These are phyloP conservation scores for barley (Hordeum vulgare) DNA, from an alignment of 176 grass and related monocot genomes.

Conservation along the genomic window DNA sequence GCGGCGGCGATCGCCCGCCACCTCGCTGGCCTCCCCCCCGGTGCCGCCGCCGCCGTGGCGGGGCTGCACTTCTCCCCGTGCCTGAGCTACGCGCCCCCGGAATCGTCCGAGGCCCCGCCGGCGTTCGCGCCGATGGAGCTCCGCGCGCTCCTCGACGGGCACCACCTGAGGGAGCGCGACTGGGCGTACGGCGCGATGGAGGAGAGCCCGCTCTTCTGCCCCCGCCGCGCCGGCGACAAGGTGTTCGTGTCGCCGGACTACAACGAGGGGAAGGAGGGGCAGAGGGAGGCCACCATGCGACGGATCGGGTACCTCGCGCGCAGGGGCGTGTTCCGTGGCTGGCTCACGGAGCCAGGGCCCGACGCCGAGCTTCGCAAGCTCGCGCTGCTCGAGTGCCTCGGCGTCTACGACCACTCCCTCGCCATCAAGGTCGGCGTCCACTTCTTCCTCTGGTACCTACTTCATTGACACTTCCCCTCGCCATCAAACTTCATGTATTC, in stretches of 20 bases:
- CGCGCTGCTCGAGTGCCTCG: constrained; percentile 59
- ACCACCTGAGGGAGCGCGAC: constrained; percentile 54
- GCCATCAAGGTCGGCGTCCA: constrained; percentile 72
- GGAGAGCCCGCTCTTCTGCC: constrained; percentile 67
- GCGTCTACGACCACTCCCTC: constrained; percentile 70
- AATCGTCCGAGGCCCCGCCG: constrained; percentile 33
- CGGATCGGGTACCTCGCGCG: constrained; percentile 43
- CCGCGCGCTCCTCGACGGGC: constrained; percentile 49
- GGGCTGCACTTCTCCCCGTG: constrained; percentile 31
- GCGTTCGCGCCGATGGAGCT: constrained; percentile 39
- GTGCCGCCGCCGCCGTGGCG: background rate
- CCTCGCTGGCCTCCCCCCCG: background rate
- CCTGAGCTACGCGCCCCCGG: constrained; percentile 48
- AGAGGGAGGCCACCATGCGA: constrained; percentile 62
- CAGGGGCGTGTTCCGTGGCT: constrained; percentile 60
- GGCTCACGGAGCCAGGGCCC: constrained; percentile 44
- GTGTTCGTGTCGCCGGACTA: constrained; percentile 57
- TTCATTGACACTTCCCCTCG: background rate
- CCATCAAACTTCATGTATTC: background rate
- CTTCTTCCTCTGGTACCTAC: constrained; percentile 71
- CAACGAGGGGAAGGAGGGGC: constrained; percentile 64
- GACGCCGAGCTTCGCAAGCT: constrained; percentile 41
- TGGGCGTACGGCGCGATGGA: constrained; percentile 64
- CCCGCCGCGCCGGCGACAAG: constrained; percentile 26
- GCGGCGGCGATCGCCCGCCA: constrained; percentile 35